These are phyloP conservation scores for Tricholoma sp. DNA, from an alignment of 768 basidiomycete genomes.

Conservation along the genomic window DNA sequence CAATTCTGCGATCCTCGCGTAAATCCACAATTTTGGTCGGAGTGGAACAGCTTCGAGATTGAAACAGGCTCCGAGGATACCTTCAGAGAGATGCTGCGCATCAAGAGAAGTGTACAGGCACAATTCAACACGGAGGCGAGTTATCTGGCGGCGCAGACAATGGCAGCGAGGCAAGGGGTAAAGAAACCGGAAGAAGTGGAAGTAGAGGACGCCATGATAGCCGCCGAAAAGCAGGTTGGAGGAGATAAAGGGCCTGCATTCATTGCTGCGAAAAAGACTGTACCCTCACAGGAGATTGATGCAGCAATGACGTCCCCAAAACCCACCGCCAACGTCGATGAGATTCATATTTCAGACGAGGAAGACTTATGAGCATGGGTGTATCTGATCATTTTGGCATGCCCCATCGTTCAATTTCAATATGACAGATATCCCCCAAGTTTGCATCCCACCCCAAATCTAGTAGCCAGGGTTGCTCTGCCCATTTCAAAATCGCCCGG, in stretches of 20 bases:
- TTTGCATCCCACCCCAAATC: conserved; percentile 63
- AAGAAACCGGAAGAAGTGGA: conserved; percentile 37
- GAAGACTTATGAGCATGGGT: conserved; percentile 40
- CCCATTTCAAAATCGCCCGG: conserved; percentile 59
- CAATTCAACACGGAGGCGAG: conserved; percentile 97
- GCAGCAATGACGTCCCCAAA: conserved; percentile 25
- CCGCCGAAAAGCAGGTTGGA: conserved; percentile 63
- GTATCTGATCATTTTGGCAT: conserved; percentile 15
- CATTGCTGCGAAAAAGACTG: conserved; percentile 66
- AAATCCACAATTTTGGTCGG: conserved; percentile 89
- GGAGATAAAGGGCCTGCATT: conserved; percentile 62
- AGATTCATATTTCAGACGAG: conserved; percentile 87
- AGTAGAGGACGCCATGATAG: conserved; percentile 79
- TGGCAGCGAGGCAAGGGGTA: conserved; percentile 60
- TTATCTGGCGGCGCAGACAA: conserved; percentile 87
- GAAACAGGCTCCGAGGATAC: conserved; percentile 99
- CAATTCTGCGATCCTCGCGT: conserved; percentile 98
- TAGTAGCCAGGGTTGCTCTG: conserved; percentile 60
- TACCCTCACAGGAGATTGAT: conserved; percentile 32
- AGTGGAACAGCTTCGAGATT: conserved; percentile 98
- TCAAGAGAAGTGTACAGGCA: conserved; percentile 97
- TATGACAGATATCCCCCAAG: conserved; percentile 76
- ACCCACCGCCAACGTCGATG: conserved; percentile 58
- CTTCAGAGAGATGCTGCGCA: conserved; percentile 91
- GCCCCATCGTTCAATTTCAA: conserved; percentile 74